Percentiles rank a stretch among this genome's conserved stretches.
Evolutionary conservation across 1,284 basidiomycete species (phyloP).

Genomic region (Ceratobasidium sp.): DNA sequence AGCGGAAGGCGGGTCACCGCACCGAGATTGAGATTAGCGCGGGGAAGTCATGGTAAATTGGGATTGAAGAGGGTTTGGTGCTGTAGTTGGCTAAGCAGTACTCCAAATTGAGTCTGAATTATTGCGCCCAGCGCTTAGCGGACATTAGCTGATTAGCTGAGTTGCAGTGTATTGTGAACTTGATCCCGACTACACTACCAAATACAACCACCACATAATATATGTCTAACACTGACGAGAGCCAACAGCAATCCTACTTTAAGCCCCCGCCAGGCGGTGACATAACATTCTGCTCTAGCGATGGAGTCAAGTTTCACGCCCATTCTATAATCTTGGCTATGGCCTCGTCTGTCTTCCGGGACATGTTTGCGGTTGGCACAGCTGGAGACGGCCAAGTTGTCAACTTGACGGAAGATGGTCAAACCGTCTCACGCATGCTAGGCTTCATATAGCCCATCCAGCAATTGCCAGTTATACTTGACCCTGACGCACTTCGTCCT

Average conservation of each 20-base stretch:
- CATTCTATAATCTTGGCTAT: constrained; percentile 15
- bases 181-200: too few relatives aligned
- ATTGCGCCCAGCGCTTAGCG: too few relatives aligned
- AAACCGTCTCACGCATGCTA: constrained; percentile 14
- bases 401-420: background rate
- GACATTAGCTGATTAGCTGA: too few relatives aligned
- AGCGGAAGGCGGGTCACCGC: too few relatives aligned
- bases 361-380: constrained; percentile 18
- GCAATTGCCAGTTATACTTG: background rate
- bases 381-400: background rate
- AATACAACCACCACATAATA: too few relatives aligned
- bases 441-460: constrained; percentile 32
- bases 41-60: too few relatives aligned
- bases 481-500: background rate
- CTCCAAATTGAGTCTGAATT: too few relatives aligned
- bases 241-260: background rate
- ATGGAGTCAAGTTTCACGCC: constrained; percentile 5
- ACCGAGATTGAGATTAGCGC: too few relatives aligned
- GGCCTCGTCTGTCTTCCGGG: constrained; percentile 24
- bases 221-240: too few relatives aligned
- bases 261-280: constrained; percentile 26
- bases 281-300: background rate
- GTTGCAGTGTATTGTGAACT: too few relatives aligned
- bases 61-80: too few relatives aligned
- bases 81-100: too few relatives aligned